phyloP scores from a whole-genome alignment of 495 filamentous ascomycete genomes.

The Terfezia boudieri region DNA sequence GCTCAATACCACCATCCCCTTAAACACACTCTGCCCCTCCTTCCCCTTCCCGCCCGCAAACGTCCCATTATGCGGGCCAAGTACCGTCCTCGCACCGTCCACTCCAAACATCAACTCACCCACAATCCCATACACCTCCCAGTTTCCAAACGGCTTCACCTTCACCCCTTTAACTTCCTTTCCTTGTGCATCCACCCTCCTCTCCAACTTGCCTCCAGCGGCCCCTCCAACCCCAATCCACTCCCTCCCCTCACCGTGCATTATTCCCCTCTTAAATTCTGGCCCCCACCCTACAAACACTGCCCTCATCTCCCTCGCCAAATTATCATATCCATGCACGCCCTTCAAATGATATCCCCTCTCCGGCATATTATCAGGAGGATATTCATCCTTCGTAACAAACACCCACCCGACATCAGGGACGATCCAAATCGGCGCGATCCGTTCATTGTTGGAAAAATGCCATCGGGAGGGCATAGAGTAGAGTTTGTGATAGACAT shows the following conservation, averaged over 20 bases:
- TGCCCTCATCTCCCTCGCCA: conserved; percentile 76
- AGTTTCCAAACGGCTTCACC: conserved; percentile 43
- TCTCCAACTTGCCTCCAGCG: neutral
- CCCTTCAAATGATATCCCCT: conserved; percentile 55
- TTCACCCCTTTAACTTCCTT: conserved; percentile 1
- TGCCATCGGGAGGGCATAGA: conserved; percentile 80
- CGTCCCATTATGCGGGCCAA: conserved; percentile 67
- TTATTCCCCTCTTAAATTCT: conserved; percentile 30
- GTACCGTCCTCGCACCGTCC: conserved; percentile 27
- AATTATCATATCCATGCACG: conserved; percentile 75
- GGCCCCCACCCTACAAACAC: conserved; percentile 79
- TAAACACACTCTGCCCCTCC: conserved; percentile 36
- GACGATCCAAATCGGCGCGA: conserved; percentile 80
- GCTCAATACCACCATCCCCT: neutral
- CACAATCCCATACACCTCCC: conserved; percentile 83
- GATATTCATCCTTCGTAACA: conserved; percentile 54
- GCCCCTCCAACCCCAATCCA: neutral
- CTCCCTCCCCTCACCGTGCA: conserved; percentile 4
- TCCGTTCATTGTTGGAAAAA: conserved; percentile 62
- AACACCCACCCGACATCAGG: conserved; percentile 80
- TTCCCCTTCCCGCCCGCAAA: conserved; percentile 30
- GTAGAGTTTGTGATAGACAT: conserved; percentile 57
- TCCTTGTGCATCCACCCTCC: neutral
- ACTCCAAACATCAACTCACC: conserved; percentile 43
- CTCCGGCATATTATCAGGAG: conserved; percentile 38